Evolutionary conservation across 106 monocot species (phyloP).

Genomic region (Dendrobium catenatum): DNA sequence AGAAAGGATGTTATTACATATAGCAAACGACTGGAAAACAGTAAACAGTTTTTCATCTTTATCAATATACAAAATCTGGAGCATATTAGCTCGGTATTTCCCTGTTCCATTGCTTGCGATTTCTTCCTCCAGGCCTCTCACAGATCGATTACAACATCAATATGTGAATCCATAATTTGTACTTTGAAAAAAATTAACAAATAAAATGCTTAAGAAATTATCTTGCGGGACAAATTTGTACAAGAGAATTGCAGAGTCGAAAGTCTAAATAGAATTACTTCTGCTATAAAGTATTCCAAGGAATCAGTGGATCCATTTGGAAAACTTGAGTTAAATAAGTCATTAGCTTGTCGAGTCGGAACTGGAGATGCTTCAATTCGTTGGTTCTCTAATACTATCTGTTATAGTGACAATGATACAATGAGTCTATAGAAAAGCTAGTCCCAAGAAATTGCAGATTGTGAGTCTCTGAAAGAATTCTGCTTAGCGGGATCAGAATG

Average conservation of each 20-base stretch:
- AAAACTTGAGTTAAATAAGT: conserved; percentile 27
- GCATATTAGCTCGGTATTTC: no score
- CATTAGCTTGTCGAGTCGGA: conserved; percentile 63
- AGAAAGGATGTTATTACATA: no score
- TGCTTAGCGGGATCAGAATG: no score
- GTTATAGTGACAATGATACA: not conserved
- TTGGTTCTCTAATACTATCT: conserved; percentile 82
- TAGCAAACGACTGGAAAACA: no score
- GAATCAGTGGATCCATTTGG: conserved; percentile 40
- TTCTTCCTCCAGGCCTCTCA: no score
- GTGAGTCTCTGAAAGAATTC: no score
- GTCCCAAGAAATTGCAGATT: not conserved
- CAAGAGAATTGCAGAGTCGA: not conserved
- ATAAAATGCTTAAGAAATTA: not conserved
- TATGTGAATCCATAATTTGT: conserved; percentile 69
- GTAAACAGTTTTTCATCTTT: no score
- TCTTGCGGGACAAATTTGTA: not conserved
- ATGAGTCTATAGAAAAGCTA: not conserved
- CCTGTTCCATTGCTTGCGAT: no score
- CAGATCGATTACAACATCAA: not conserved
- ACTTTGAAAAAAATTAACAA: not conserved
- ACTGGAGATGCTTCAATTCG: conserved; percentile 63
- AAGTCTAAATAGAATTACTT: conserved; percentile 34
- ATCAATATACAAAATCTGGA: no score
- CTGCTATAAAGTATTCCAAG: conserved; percentile 76